Percentiles rank a stretch among this genome's conserved stretches.
Evolutionary conservation across 2,329 filamentous ascomycete genomes (phyloP).

Genomic region (Neofusicoccum sp.): DNA sequence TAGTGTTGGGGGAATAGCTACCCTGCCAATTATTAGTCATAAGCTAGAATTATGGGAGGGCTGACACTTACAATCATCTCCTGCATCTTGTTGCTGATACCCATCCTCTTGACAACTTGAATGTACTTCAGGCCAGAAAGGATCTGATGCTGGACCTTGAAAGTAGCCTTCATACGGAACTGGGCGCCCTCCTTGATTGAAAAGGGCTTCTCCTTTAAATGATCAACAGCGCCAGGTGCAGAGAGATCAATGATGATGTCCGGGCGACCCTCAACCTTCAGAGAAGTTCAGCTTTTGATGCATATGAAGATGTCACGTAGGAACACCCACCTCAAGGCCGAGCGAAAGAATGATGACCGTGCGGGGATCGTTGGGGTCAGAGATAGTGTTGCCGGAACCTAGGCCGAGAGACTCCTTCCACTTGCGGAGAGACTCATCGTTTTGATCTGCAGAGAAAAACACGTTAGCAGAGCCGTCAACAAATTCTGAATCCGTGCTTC

Average conservation of each 20-base stretch:
- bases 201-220: constrained; percentile 89
- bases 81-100: constrained; percentile 85
- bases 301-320: not conserved
- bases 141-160: constrained; percentile 96
- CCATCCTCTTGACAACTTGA: constrained; percentile 88
- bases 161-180: constrained; percentile 92
- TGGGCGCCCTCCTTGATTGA: constrained; percentile 93
- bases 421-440: constrained; percentile 91
- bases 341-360: constrained; percentile 92
- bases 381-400: constrained; percentile 55
- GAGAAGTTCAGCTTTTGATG: not conserved
- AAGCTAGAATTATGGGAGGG: not conserved
- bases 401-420: constrained; percentile 98
- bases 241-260: constrained; percentile 90
- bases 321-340: constrained; percentile 63
- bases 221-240: constrained; percentile 66
- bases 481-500: not conserved
- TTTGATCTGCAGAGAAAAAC: constrained; percentile 49
- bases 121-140: constrained; percentile 94
- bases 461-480: not conserved
- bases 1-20: constrained; percentile 89
- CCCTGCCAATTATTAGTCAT: constrained; percentile 55
- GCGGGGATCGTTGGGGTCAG: constrained; percentile 69
- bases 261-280: constrained; percentile 65
- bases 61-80: constrained; percentile 79